A percentile compares a stretch with the other conserved stretches of the same genome.
Evolutionary conservation across 257 asterid genomes (phyloP).

Genomic region (Fraxinus excelsior): DNA sequence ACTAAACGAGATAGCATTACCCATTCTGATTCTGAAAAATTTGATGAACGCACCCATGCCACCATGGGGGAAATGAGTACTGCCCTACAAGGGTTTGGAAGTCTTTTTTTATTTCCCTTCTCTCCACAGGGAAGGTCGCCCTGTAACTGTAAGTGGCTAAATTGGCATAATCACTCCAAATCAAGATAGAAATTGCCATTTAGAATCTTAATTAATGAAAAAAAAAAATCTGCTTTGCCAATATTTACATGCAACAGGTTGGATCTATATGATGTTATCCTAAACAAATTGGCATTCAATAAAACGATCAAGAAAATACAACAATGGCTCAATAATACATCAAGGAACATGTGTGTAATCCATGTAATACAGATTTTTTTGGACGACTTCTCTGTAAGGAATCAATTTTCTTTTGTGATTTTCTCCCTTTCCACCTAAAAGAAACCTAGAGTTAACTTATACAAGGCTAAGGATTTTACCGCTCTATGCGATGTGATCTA

Average conservation of each 20-base stretch:
- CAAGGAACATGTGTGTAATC: neutral
- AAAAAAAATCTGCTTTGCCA: neutral
- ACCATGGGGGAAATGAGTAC: too few species aligned
- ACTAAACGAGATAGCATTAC: too few species aligned
- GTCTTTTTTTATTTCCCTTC: neutral
- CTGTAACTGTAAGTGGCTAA: neutral
- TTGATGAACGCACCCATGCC: too few species aligned
- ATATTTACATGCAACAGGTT: neutral
- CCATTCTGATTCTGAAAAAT: too few species aligned
- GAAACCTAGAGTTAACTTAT: slow-evolving; percentile 15
- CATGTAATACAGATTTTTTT: slow-evolving; percentile 1
- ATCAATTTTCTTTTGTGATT: neutral
- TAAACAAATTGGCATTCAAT: neutral
- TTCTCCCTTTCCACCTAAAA: neutral
- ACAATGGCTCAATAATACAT: neutral
- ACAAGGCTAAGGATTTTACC: slow-evolving; percentile 23
- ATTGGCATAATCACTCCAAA: neutral
- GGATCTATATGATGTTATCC: neutral
- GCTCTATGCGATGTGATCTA: slow-evolving; percentile 33
- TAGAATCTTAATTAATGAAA: neutral
- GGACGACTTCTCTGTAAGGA: slow-evolving; percentile 5
- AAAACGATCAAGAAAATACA: neutral
- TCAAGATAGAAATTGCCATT: neutral
- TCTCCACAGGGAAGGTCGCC: neutral
- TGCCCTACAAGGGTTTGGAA: neutral